Base-by-base conservation (phyloP, 2,329 filamentous ascomycete species). In the Pyrenophora teres region DNA sequence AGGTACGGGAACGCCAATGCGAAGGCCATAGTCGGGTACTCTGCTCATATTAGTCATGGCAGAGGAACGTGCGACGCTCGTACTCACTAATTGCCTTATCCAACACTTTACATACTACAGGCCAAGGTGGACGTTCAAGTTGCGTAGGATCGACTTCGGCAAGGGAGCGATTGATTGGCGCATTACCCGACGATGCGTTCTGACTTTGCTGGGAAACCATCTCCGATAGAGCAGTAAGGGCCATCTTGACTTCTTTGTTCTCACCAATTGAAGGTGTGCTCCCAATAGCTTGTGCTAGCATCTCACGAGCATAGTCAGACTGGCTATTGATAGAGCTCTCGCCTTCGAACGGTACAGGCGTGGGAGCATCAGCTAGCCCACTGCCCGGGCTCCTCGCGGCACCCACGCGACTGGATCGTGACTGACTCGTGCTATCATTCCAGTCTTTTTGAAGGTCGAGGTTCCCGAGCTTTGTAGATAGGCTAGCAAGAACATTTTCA, bases 261-360 rank as follows among this genome's bases (percentile, higher is more conserved):
- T 69, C 65, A 4, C 57, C 66, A 12, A 71, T 71, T 1, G 68
- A 71, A 18, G 69, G 68, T 0, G 63, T 70, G 35, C 56, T 72
- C 4, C 64, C 67, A n/a, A 74, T 60, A 67, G 75, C 43, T 65
- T 75, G 47, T 61, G 77, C 67, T 64, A 80, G 52, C 71, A 76
- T 52, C 72, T 77, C 59, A 61, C 70, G 57, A 64, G 78, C 79
- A 63, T 79, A 77, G 3, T 74, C 75, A 0, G 78, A 81, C 53
- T 82, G 79, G 6, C 76, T 73, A 27, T 72, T 73, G 16, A 81
- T 72, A 2, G 79, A 77, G 0, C 79, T 80, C 44, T 78, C 78
- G 3, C 79, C 80, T 55, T 81, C 79, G 40, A 80, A 82, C 4
- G 69, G 63, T 18, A 62, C 63, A 12, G 66, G 64, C 13, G 60